Evolutionary conservation across 805 yeast species (phyloP).

Genomic region (Nakazawaea pomicola): DNA sequence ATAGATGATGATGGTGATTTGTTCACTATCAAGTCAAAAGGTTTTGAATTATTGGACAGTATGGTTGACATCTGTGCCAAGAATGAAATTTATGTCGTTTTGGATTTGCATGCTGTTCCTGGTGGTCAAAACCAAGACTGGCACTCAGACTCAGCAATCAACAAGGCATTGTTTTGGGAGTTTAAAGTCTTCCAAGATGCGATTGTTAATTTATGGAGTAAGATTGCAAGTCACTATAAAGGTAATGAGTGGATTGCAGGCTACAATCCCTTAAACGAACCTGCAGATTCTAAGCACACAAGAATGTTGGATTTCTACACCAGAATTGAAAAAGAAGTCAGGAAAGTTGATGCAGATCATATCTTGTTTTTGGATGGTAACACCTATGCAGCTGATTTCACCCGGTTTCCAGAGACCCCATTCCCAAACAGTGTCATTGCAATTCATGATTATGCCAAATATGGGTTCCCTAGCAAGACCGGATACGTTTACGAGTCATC

Average conservation of each 20-base stretch:
- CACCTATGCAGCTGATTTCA: slow-evolving; percentile 47
- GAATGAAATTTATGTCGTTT: slow-evolving; percentile 41
- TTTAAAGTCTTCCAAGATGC: slow-evolving; percentile 44
- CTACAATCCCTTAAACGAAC: slow-evolving; percentile 51
- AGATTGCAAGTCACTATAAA: slow-evolving; percentile 39
- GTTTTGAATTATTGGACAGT: slow-evolving; percentile 39
- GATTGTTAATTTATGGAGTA: slow-evolving; percentile 38
- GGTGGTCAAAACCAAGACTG: slow-evolving; percentile 55
- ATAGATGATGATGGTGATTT: slow-evolving; percentile 42
- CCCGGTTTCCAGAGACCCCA: slow-evolving; percentile 35
- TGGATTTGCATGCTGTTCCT: slow-evolving; percentile 45
- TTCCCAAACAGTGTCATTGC: slow-evolving; percentile 44
- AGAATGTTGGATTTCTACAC: slow-evolving; percentile 35
- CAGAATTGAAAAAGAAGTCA: slow-evolving; percentile 32
- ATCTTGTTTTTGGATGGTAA: slow-evolving; percentile 45
- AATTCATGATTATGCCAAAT: slow-evolving; percentile 42
- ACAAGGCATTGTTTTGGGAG: slow-evolving; percentile 45
- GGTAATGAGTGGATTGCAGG: slow-evolving; percentile 48
- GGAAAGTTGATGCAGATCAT: slow-evolving; percentile 43
- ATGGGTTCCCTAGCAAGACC: slow-evolving; percentile 38
- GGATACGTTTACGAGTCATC: slow-evolving; percentile 30
- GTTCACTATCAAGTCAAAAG: slow-evolving; percentile 35
- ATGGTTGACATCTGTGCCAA: slow-evolving; percentile 39
- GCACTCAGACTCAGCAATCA: slow-evolving; percentile 45
- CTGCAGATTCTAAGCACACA: slow-evolving; percentile 38